A percentile compares a stretch with the other conserved stretches of the same genome.
These are phyloP conservation scores for Ganoderma boninense DNA, from an alignment of 1,284 basidiomycete species.

Conservation along the genomic window DNA sequence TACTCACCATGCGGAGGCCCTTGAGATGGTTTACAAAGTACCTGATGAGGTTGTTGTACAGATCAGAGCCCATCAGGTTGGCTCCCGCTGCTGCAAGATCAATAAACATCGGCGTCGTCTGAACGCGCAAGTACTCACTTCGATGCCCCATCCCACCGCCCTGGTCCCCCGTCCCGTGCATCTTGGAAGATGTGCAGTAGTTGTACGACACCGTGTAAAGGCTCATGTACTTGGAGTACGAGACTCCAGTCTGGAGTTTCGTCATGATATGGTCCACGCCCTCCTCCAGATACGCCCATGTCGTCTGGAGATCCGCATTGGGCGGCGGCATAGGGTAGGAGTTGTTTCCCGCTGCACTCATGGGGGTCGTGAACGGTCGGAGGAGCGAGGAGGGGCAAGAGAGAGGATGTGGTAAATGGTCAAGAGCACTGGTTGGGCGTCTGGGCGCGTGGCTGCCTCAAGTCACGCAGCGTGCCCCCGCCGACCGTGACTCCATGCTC, in stretches of 20 bases:
- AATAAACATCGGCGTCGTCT: slow-evolving; percentile 27
- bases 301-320: slow-evolving; percentile 80
- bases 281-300: slow-evolving; percentile 89
- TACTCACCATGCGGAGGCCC: slow-evolving; percentile 67
- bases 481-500: neutral
- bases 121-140: slow-evolving; percentile 54
- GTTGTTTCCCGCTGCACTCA: slow-evolving; percentile 35
- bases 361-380: slow-evolving; percentile 19
- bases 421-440: slow-evolving; percentile 31
- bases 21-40: slow-evolving; percentile 88
- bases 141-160: slow-evolving; percentile 59
- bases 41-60: slow-evolving; percentile 89
- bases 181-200: slow-evolving; percentile 93
- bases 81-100: slow-evolving; percentile 74
- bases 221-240: slow-evolving; percentile 92
- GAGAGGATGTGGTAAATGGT: slow-evolving; percentile 28
- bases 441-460: slow-evolving; percentile 27
- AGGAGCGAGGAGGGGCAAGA: slow-evolving; percentile 11
- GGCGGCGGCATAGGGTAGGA: slow-evolving; percentile 63
- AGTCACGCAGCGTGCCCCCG: slow-evolving; percentile 15
- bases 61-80: slow-evolving; percentile 93
- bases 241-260: slow-evolving; percentile 87
- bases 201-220: slow-evolving; percentile 96
- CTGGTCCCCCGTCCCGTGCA: slow-evolving; percentile 68
- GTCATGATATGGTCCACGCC: slow-evolving; percentile 97